Evolutionary conservation across 2,329 filamentous ascomycete species (phyloP).

Genomic region (Exophiala viscosa): DNA sequence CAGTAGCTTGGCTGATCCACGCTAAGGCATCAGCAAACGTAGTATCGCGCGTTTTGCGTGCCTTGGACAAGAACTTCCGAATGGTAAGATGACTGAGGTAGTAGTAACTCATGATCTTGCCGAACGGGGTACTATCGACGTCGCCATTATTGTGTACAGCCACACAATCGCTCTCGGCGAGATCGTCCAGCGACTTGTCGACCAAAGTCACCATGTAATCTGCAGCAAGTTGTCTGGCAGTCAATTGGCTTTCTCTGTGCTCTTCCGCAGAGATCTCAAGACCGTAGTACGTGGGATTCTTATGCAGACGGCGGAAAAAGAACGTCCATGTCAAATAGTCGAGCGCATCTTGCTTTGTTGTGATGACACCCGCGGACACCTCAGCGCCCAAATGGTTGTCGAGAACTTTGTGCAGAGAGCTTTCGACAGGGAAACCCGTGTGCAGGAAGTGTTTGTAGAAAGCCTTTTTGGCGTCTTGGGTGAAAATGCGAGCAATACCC

Average conservation of each 20-base stretch:
- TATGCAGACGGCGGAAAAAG: conserved; percentile 95
- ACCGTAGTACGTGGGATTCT: conserved; percentile 97
- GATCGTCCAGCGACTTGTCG: conserved; percentile 75
- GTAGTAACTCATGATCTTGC: conserved; percentile 99
- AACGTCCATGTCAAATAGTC: conserved; percentile 99
- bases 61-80: conserved; percentile 72
- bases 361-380: conserved; percentile 85
- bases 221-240: conserved; percentile 82
- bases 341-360: conserved; percentile 92
- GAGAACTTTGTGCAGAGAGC: conserved; percentile 88
- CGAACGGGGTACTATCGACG: conserved; percentile 82
- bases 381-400: conserved; percentile 97
- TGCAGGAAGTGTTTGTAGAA: conserved; percentile 99
- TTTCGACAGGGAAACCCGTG: conserved; percentile 96
- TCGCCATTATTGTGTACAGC: conserved; percentile 80
- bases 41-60: conserved; percentile 60
- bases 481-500: conserved; percentile 95
- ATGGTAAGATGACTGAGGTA: conserved; percentile 95
- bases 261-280: conserved; percentile 90
- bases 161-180: conserved; percentile 81
- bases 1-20: conserved; percentile 90
- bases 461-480: conserved; percentile 94
- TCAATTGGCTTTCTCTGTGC: conserved; percentile 67
- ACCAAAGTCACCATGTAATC: conserved; percentile 94
- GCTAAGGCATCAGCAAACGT: conserved; percentile 77